Evolutionary conservation across 1,139 yeast genomes (phyloP).

Genomic region (Magnusiomyces suaveolens): DNA sequence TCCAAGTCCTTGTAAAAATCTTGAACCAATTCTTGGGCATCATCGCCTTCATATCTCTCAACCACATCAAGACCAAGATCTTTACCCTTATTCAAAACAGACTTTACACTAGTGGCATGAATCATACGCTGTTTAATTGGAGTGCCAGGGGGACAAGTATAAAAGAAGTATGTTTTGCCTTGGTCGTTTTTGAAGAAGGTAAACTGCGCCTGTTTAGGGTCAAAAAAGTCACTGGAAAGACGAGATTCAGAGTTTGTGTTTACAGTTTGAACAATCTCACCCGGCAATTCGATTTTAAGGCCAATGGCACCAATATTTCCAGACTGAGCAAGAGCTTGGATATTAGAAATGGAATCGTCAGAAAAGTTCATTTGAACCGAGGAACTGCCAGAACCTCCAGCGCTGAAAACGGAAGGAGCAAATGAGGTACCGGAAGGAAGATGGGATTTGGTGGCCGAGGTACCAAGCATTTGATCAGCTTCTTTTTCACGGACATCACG

Average conservation of each 20-base stretch:
- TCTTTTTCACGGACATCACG: constrained; percentile 37
- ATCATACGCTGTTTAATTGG: constrained; percentile 87
- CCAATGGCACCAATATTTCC: constrained; percentile 15
- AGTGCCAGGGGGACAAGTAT: constrained; percentile 85
- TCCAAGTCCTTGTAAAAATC: constrained; percentile 15
- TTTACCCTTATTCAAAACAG: constrained; percentile 46
- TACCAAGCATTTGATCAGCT: constrained; percentile 28
- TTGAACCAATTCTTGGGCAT: constrained; percentile 13
- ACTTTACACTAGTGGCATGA: constrained; percentile 74
- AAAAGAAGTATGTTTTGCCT: constrained; percentile 49
- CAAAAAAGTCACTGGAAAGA: constrained; percentile 20
- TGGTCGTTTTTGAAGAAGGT: constrained; percentile 39
- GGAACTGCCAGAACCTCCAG: background rate
- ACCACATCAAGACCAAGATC: constrained; percentile 23
- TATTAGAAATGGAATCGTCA: constrained; percentile 6
- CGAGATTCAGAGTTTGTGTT: constrained; percentile 26
- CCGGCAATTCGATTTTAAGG: constrained; percentile 19
- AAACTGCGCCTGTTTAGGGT: constrained; percentile 46
- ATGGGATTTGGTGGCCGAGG: constrained; percentile 23
- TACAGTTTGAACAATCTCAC: constrained; percentile 29
- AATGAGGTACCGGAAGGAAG: background rate
- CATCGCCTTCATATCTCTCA: constrained; percentile 13
- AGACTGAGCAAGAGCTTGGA: constrained; percentile 13
- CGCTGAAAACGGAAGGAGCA: background rate
- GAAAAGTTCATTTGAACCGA: constrained; percentile 3